Conservation (phyloP, 495 filamentous ascomycete genomes). For the Penicillium silybi region DNA sequence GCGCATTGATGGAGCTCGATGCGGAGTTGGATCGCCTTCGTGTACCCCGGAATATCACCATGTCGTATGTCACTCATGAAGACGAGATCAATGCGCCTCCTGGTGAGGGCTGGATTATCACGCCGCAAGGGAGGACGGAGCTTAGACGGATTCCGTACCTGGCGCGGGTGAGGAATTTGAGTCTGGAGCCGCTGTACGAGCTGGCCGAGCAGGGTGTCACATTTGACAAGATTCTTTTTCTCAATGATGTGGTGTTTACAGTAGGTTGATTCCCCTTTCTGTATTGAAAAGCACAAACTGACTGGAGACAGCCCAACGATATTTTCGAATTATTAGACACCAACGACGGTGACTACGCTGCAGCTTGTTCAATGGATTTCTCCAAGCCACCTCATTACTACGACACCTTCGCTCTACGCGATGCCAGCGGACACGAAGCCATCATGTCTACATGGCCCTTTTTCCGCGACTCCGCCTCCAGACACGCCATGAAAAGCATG, state of each 20-base stretch:
- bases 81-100: constrained; percentile 46
- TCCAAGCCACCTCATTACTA: constrained; percentile 64
- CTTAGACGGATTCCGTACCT: constrained; percentile 68
- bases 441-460: constrained; percentile 71
- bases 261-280: constrained; percentile 40
- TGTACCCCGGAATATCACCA: constrained; percentile 50
- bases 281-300: background rate
- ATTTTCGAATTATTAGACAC: constrained; percentile 68
- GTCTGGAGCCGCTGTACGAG: constrained; percentile 43
- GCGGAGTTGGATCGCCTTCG: constrained; percentile 46
- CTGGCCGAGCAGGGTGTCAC: constrained; percentile 40
- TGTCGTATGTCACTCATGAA: constrained; percentile 51
- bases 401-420: constrained; percentile 83
- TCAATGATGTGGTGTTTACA: constrained; percentile 73
- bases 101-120: constrained; percentile 55
- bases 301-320: constrained; percentile 50
- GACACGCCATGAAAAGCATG: constrained; percentile 51
- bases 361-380: constrained; percentile 81
- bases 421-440: constrained; percentile 57
- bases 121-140: constrained; percentile 45
- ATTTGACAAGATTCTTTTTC: constrained; percentile 68
- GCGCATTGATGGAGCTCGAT: constrained; percentile 58
- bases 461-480: constrained; percentile 60
- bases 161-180: constrained; percentile 57
- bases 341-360: constrained; percentile 67